Evolutionary conservation across 805 yeast species (phyloP).

Genomic region (Ogataea glucozyma): DNA sequence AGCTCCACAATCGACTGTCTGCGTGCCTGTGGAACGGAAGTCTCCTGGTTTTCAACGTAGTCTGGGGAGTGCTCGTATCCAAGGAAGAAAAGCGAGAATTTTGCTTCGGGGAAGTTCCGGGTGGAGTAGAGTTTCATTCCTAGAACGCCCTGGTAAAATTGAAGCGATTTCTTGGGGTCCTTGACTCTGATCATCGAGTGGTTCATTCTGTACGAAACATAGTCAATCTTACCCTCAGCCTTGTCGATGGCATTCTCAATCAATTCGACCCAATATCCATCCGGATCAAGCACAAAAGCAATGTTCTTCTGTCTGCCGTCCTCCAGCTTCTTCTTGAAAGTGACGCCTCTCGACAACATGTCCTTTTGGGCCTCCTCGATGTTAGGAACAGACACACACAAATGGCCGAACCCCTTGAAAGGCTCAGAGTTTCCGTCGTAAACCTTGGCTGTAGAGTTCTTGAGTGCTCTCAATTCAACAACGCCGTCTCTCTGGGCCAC

Average conservation of each 20-base stretch:
- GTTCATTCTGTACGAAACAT: constrained; percentile 57
- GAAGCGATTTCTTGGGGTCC: constrained; percentile 74
- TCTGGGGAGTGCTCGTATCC: constrained; percentile 59
- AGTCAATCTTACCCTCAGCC: constrained; percentile 41
- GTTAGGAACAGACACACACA: constrained; percentile 84
- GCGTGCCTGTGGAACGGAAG: constrained; percentile 35
- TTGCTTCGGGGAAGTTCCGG: constrained; percentile 60
- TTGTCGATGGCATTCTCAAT: constrained; percentile 56
- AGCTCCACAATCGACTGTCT: constrained; percentile 80
- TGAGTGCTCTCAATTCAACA: constrained; percentile 78
- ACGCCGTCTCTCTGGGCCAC: constrained; percentile 58
- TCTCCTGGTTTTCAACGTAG: constrained; percentile 45
- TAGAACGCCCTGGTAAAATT: constrained; percentile 74
- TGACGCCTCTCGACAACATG: constrained; percentile 62
- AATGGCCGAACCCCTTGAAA: constrained; percentile 90
- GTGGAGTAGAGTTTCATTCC: constrained; percentile 76
- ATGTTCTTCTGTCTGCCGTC: constrained; percentile 94
- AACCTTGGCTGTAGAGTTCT: constrained; percentile 57
- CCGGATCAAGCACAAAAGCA: constrained; percentile 94
- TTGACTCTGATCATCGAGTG: constrained; percentile 93
- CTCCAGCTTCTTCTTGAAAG: constrained; percentile 75
- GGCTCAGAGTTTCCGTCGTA: constrained; percentile 87
- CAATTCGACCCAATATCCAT: constrained; percentile 95
- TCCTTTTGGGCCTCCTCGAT: constrained; percentile 59
- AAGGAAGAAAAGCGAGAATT: constrained; percentile 83